These are phyloP conservation scores for Globisporangium cylindrosporum DNA, from an alignment of 352 stramenopile species.

Conservation along the genomic window DNA sequence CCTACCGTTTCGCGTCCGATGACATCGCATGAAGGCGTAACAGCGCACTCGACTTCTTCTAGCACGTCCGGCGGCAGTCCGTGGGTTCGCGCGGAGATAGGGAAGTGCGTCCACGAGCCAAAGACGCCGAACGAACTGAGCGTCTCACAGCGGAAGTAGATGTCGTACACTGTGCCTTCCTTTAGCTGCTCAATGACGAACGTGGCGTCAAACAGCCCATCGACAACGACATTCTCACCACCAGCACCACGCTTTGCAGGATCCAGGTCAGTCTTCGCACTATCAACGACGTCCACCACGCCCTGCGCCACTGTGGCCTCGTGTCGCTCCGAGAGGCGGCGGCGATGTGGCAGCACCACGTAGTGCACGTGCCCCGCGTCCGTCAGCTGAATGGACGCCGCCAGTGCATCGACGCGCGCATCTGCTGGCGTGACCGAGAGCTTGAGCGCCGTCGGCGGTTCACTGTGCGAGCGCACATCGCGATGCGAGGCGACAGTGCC, in stretches of 20 bases:
- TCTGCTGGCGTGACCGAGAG: slow-evolving; percentile 46
- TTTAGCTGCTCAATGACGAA: slow-evolving; percentile 53
- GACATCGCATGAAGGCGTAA: slow-evolving; percentile 40
- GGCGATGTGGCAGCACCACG: slow-evolving; percentile 37
- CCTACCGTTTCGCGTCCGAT: slow-evolving; percentile 51
- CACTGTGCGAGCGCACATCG: slow-evolving; percentile 48
- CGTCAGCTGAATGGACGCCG: slow-evolving; percentile 43
- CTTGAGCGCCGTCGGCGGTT: slow-evolving; percentile 35
- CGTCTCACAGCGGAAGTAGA: slow-evolving; percentile 75
- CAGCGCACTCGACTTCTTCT: slow-evolving; percentile 50
- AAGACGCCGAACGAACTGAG: slow-evolving; percentile 71
- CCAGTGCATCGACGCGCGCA: slow-evolving; percentile 66
- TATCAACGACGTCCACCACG: slow-evolving; percentile 14
- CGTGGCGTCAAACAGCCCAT: neutral
- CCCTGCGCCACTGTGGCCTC: slow-evolving; percentile 16
- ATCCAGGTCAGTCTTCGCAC: neutral
- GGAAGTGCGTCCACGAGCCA: slow-evolving; percentile 46
- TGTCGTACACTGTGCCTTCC: slow-evolving; percentile 59
- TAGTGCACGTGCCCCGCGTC: slow-evolving; percentile 64
- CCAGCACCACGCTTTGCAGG: neutral
- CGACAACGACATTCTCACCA: neutral
- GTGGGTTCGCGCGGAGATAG: slow-evolving; percentile 53
- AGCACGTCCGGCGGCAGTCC: slow-evolving; percentile 65
- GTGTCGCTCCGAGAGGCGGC: slow-evolving; percentile 20
- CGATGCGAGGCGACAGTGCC: slow-evolving; percentile 60